These are phyloP conservation scores for Acer negundo DNA, from an alignment of 345 rosid genomes.

Conservation along the genomic window DNA sequence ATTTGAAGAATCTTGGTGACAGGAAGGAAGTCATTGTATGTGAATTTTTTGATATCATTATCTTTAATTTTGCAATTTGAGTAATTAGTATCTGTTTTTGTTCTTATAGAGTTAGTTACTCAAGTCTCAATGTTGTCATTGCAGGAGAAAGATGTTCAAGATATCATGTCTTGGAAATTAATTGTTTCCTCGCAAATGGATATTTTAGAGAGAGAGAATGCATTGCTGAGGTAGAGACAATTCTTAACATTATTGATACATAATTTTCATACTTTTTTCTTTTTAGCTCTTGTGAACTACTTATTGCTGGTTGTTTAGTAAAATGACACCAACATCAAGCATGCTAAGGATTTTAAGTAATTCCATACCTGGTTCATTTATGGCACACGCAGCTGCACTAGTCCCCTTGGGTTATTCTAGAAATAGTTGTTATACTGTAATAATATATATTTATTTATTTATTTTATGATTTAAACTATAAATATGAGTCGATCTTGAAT, in stretches of 20 bases:
- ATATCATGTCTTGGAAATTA: constrained; percentile 49
- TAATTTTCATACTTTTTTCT: not conserved
- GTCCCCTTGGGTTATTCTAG: no score
- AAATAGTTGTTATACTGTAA: not conserved
- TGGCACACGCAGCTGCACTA: not conserved
- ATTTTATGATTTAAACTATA: not conserved
- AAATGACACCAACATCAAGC: not conserved
- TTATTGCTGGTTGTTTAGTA: not conserved
- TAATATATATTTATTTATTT: no score
- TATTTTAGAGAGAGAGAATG: constrained; percentile 36
- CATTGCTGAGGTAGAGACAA: constrained; percentile 37
- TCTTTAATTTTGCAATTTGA: not conserved
- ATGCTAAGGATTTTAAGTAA: not conserved
- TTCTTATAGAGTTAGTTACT: not conserved
- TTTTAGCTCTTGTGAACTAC: not conserved
- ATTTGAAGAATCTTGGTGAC: constrained; percentile 33
- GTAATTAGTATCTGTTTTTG: not conserved
- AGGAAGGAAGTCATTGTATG: constrained; percentile 37
- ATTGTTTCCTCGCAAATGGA: constrained; percentile 39
- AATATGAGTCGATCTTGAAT: no score
- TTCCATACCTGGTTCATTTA: not conserved
- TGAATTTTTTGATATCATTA: not conserved
- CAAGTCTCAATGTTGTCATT: constrained; percentile 4
- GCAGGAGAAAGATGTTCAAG: constrained; percentile 46
- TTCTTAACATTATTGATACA: not conserved